phyloP scores from a whole-genome alignment of 108 stramenopile species.

The Nitzschia putrida region DNA sequence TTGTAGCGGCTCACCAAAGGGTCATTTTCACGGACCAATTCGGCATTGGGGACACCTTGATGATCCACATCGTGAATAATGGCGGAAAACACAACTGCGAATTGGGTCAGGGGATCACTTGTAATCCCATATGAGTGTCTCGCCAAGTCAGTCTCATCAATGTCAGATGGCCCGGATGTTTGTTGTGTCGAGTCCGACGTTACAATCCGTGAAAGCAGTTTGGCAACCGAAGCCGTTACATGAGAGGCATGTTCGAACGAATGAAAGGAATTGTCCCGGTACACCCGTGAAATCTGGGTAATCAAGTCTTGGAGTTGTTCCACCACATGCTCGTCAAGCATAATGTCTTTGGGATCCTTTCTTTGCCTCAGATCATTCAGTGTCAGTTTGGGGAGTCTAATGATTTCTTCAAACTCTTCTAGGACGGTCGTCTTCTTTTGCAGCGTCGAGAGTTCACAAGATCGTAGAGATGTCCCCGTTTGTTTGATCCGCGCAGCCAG shows the following conservation, averaged over 20 bases:
- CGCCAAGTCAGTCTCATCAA: not conserved
- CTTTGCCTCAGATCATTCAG: not conserved
- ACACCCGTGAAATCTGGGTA: constrained; percentile 1
- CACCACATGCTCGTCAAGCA: not conserved
- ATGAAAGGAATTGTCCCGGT: constrained; percentile 18
- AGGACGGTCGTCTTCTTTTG: not conserved
- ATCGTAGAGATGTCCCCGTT: not conserved
- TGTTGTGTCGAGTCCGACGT: not conserved
- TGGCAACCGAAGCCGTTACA: not conserved
- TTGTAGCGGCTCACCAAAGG: constrained; percentile 31
- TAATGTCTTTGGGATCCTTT: not conserved
- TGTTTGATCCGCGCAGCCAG: not conserved
- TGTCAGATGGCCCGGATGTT: not conserved
- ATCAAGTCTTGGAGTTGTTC: constrained; percentile 1
- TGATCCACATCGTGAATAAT: constrained; percentile 57
- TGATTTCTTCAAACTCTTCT: constrained; percentile 1
- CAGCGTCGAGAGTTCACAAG: not conserved
- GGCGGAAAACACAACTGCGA: constrained; percentile 44
- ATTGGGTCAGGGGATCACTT: constrained; percentile 41
- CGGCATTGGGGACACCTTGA: constrained; percentile 49
- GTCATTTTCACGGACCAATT: constrained; percentile 39
- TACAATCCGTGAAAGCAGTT: not conserved
- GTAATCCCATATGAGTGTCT: constrained; percentile 38
- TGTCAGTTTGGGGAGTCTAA: not conserved
- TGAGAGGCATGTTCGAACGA: constrained; percentile 27